A percentile compares a stretch with the other conserved stretches of the same genome.
These are phyloP conservation scores for Echinochloa phyllopogon DNA, from an alignment of 176 grass and related monocot species.

Conservation along the genomic window DNA sequence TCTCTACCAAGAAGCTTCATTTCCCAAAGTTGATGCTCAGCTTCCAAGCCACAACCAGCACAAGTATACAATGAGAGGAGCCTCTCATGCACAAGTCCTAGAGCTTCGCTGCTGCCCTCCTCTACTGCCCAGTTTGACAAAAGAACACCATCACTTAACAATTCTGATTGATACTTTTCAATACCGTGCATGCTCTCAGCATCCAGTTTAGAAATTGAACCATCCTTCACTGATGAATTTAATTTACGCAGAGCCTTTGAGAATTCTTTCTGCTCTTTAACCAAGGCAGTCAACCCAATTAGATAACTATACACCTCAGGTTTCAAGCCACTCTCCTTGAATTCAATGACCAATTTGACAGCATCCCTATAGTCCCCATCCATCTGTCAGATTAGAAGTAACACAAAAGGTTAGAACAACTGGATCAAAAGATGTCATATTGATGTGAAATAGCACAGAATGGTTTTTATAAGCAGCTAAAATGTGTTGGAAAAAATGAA, in stretches of 20 bases:
- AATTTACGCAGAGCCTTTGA: constrained; percentile 80
- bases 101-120: constrained; percentile 64
- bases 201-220: constrained; percentile 59
- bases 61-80: constrained; percentile 83
- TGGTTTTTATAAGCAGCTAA: constrained; percentile 7
- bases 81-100: constrained; percentile 77
- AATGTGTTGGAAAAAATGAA: constrained; percentile 13
- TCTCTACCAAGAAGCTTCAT: constrained; percentile 89
- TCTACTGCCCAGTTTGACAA: constrained; percentile 82
- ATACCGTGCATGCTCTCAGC: constrained; percentile 56
- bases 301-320: constrained; percentile 94
- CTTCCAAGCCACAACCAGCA: constrained; percentile 81
- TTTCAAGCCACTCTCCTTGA: constrained; percentile 74
- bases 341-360: constrained; percentile 78
- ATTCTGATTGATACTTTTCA: constrained; percentile 60
- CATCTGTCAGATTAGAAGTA: constrained; percentile 59
- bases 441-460: constrained; percentile 15
- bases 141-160: constrained; percentile 75
- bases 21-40: constrained; percentile 88
- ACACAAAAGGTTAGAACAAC: constrained; percentile 3
- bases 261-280: constrained; percentile 97
- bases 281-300: constrained; percentile 86
- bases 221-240: constrained; percentile 70
- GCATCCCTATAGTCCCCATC: constrained; percentile 79
- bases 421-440: background rate